Conservation (phyloP, 805 yeast genomes). For the Schwanniomyces occidentalis region DNA sequence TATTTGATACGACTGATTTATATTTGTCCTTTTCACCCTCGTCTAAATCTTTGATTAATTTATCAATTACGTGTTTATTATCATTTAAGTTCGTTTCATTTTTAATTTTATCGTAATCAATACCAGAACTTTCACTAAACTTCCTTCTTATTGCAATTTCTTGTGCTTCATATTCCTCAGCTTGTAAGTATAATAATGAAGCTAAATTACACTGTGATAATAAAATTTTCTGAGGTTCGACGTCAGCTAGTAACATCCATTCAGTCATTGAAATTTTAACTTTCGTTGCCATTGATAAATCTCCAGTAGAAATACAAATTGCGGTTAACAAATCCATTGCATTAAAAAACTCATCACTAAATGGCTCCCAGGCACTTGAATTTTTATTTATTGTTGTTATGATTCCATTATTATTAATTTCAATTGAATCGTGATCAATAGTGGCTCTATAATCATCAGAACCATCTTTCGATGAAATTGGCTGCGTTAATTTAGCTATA, state of each 20-base stretch:
- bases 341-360: slow-evolving; percentile 73
- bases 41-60: slow-evolving; percentile 18
- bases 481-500: slow-evolving; percentile 5
- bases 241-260: slow-evolving; percentile 74
- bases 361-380: slow-evolving; percentile 67
- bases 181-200: slow-evolving; percentile 64
- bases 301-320: slow-evolving; percentile 67
- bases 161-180: slow-evolving; percentile 59
- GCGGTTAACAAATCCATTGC: slow-evolving; percentile 78
- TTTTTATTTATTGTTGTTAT: slow-evolving; percentile 27
- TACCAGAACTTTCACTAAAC: slow-evolving; percentile 25
- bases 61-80: slow-evolving; percentile 6
- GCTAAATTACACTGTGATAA: slow-evolving; percentile 71
- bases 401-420: slow-evolving; percentile 13
- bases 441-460: slow-evolving; percentile 15
- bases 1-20: slow-evolving; percentile 15
- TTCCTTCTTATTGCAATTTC: slow-evolving; percentile 32
- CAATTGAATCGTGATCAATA: slow-evolving; percentile 16
- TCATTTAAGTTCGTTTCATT: slow-evolving; percentile 8
- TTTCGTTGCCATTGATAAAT: slow-evolving; percentile 57
- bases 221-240: slow-evolving; percentile 62
- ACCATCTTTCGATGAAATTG: slow-evolving; percentile 1
- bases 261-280: slow-evolving; percentile 64
- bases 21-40: slow-evolving; percentile 28
- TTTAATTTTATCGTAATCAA: slow-evolving; percentile 19